Evolutionary conservation across 2,329 filamentous ascomycete genomes (phyloP).

Genomic region (Thermothelomyces thermophilus): DNA sequence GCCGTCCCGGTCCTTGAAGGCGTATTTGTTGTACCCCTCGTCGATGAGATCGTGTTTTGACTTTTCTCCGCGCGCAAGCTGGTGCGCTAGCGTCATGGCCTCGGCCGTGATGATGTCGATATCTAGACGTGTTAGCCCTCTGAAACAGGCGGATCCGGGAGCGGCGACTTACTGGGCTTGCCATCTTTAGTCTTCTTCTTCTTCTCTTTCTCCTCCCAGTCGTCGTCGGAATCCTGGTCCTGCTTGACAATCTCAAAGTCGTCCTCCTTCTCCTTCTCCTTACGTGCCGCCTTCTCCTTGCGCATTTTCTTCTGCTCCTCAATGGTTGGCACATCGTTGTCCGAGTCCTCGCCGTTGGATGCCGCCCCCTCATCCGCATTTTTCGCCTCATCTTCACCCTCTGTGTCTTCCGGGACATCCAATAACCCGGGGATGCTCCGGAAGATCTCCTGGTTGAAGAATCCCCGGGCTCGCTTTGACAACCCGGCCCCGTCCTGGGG

Average conservation of each 20-base stretch:
- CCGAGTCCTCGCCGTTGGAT: constrained; percentile 19
- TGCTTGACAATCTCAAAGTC: constrained; percentile 58
- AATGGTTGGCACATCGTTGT: constrained; percentile 23
- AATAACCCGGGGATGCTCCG: constrained; percentile 66
- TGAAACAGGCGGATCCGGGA: not conserved
- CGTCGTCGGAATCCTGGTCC: constrained; percentile 30
- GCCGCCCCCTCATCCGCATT: constrained; percentile 29
- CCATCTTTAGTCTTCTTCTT: constrained; percentile 57
- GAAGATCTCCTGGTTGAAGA: constrained; percentile 95
- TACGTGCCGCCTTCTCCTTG: constrained; percentile 29
- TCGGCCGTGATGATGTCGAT: constrained; percentile 99
- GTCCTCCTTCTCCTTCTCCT: constrained; percentile 30
- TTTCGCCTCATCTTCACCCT: constrained; percentile 33
- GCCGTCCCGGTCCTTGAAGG: constrained; percentile 84
- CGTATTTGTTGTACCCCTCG: constrained; percentile 87
- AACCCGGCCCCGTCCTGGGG: constrained; percentile 50
- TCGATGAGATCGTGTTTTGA: constrained; percentile 75
- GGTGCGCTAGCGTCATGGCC: constrained; percentile 94
- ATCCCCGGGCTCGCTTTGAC: constrained; percentile 78
- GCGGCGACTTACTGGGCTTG: constrained; percentile 44
- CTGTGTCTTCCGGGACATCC: constrained; percentile 37
- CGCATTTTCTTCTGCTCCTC: constrained; percentile 23
- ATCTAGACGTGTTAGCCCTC: constrained; percentile 42
- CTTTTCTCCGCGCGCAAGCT: constrained; percentile 80
- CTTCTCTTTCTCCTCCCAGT: constrained; percentile 62